Conservation (phyloP, 2,329 filamentous ascomycete species). For the Spiromastix sp. region DNA sequence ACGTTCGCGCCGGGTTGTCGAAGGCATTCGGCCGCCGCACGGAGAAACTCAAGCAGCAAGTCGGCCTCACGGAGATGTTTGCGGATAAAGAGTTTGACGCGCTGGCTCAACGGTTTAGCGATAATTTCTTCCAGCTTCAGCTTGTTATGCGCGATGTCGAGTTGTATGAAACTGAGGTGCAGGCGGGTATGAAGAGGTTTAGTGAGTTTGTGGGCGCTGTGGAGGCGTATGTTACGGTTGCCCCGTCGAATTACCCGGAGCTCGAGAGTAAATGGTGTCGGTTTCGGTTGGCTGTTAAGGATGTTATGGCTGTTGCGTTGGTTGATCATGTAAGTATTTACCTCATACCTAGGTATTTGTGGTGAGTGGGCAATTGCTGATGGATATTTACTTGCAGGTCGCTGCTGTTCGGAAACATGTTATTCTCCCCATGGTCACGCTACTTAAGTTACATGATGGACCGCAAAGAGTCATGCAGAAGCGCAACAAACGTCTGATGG, state of each 20-base stretch:
- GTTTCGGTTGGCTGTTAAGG: constrained; percentile 77
- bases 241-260: constrained; percentile 65
- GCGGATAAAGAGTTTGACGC: constrained; percentile 76
- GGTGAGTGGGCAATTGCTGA: constrained; percentile 1
- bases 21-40: constrained; percentile 84
- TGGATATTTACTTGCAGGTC: constrained; percentile 28
- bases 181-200: constrained; percentile 70
- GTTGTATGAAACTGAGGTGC: constrained; percentile 73
- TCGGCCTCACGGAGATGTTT: constrained; percentile 53
- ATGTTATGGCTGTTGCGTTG: constrained; percentile 72
- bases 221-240: constrained; percentile 65
- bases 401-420: constrained; percentile 66
- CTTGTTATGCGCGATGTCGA: constrained; percentile 91
- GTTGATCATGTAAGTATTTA: constrained; percentile 60
- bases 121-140: constrained; percentile 85
- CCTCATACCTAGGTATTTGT: background rate
- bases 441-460: constrained; percentile 71
- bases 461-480: constrained; percentile 89
- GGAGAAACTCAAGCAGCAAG: constrained; percentile 69
- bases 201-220: constrained; percentile 71
- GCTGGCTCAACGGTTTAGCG: constrained; percentile 75
- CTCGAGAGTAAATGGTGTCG: constrained; percentile 90
- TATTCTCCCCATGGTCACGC: constrained; percentile 69
- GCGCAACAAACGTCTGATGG: constrained; percentile 80
- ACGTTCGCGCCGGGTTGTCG: constrained; percentile 72